phyloP scores from a whole-genome alignment of 495 filamentous ascomycete species.

The Recurvomyces mirabilis region DNA sequence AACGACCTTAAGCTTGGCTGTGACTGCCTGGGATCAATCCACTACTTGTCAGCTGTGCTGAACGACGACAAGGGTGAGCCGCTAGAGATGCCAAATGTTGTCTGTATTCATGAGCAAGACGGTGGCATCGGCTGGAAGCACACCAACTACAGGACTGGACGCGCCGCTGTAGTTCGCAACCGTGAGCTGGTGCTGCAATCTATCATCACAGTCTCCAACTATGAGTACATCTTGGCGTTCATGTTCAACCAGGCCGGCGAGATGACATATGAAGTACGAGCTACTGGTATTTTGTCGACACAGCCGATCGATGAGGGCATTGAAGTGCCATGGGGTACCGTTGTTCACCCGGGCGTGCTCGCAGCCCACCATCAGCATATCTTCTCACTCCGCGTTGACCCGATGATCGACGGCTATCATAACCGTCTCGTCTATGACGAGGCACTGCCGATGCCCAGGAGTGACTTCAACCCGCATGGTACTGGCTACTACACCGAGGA shows the following conservation, averaged over 20 bases:
- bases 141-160: constrained; percentile 65
- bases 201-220: constrained; percentile 52
- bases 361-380: constrained; percentile 76
- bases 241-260: constrained; percentile 80
- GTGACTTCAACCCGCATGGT: constrained; percentile 68
- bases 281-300: constrained; percentile 78
- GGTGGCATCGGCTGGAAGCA: constrained; percentile 71
- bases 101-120: constrained; percentile 71
- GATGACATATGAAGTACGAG: constrained; percentile 62
- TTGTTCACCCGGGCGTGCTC: constrained; percentile 77
- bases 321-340: constrained; percentile 63
- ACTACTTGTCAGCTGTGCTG: constrained; percentile 56
- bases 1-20: constrained; percentile 53
- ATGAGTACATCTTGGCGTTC: constrained; percentile 66
- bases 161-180: constrained; percentile 53
- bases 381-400: constrained; percentile 79
- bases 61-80: constrained; percentile 47
- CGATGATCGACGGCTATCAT: constrained; percentile 61
- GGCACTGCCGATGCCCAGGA: constrained; percentile 59
- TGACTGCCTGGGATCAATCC: constrained; percentile 54
- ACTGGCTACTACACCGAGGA: constrained; percentile 61
- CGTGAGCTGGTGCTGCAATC: constrained; percentile 60
- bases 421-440: constrained; percentile 65
- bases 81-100: constrained; percentile 53
- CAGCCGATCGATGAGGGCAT: constrained; percentile 65